Conservation (phyloP, 768 basidiomycete species). For the Ramaria sp. region DNA sequence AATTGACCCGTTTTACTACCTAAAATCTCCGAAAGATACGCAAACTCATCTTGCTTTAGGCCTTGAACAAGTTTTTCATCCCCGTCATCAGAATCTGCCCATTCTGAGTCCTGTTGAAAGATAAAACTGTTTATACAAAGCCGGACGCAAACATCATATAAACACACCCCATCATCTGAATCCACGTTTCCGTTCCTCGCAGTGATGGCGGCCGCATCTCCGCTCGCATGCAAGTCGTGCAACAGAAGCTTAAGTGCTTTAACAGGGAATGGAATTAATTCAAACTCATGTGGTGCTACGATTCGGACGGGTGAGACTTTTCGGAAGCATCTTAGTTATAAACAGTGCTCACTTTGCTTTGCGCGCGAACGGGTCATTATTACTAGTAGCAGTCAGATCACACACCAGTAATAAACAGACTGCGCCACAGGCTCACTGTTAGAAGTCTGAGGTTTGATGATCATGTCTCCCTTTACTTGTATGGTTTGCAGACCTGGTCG, state of each 20-base stretch:
- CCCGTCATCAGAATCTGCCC: slow-evolving; percentile 46
- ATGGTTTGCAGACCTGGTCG: slow-evolving; percentile 58
- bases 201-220: slow-evolving; percentile 59
- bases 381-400: slow-evolving; percentile 35
- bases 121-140: neutral
- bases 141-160: neutral
- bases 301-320: slow-evolving; percentile 9
- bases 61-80: slow-evolving; percentile 59
- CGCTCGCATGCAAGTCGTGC: slow-evolving; percentile 71
- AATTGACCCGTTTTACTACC: slow-evolving; percentile 62
- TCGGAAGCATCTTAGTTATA: slow-evolving; percentile 3
- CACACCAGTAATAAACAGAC: slow-evolving; percentile 3
- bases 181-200: slow-evolving; percentile 51
- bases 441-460: slow-evolving; percentile 69
- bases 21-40: slow-evolving; percentile 76
- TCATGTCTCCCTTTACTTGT: slow-evolving; percentile 83
- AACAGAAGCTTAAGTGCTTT: slow-evolving; percentile 88
- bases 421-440: slow-evolving; percentile 48
- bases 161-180: slow-evolving; percentile 66
- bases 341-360: slow-evolving; percentile 54
- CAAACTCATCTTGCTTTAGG: slow-evolving; percentile 65
- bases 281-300: slow-evolving; percentile 78
- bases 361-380: slow-evolving; percentile 96
- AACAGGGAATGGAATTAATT: slow-evolving; percentile 76
- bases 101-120: slow-evolving; percentile 65